phyloP scores from a whole-genome alignment of 2,329 filamentous ascomycete genomes.

The Aspergillus sp. region DNA sequence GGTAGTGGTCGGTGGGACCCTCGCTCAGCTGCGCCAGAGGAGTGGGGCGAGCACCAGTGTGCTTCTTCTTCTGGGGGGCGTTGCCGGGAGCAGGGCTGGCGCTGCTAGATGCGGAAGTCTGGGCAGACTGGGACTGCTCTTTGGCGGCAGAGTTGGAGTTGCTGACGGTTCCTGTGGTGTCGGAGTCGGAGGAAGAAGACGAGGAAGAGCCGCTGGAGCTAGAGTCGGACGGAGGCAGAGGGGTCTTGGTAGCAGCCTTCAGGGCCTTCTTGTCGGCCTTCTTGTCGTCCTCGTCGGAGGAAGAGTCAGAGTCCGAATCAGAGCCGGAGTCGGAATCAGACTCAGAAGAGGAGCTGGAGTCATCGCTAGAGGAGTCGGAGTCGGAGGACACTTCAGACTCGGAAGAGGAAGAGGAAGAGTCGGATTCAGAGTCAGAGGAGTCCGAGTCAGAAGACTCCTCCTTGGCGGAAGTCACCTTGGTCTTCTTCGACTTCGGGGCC shows the following conservation, averaged over 20 bases:
- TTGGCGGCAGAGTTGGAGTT: slow-evolving; percentile 28
- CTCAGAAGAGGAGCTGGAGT: slow-evolving; percentile 21
- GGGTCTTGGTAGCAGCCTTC: slow-evolving; percentile 39
- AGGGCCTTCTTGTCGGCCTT: slow-evolving; percentile 33
- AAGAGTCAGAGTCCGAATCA: slow-evolving; percentile 24
- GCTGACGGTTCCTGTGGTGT: slow-evolving; percentile 36
- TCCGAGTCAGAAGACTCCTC: slow-evolving; percentile 33
- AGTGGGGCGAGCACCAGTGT: slow-evolving; percentile 60
- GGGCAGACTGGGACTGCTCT: slow-evolving; percentile 26
- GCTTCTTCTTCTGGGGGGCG: slow-evolving; percentile 41
- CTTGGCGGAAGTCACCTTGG: slow-evolving; percentile 42
- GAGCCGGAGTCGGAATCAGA: slow-evolving; percentile 10
- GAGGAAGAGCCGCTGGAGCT: slow-evolving; percentile 27
- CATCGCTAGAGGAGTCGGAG: slow-evolving; percentile 23
- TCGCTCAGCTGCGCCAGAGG: slow-evolving; percentile 75
- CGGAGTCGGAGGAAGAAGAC: slow-evolving; percentile 30
- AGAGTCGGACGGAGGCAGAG: slow-evolving; percentile 38
- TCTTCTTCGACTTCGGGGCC: slow-evolving; percentile 57
- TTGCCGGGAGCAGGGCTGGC: slow-evolving; percentile 49
- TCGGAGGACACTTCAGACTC: slow-evolving; percentile 32
- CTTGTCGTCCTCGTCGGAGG: slow-evolving; percentile 23
- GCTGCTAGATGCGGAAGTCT: slow-evolving; percentile 52
- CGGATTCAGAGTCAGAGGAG: slow-evolving; percentile 25
- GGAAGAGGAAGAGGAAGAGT: slow-evolving; percentile 26
- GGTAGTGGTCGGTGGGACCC: slow-evolving; percentile 66